A percentile compares a stretch with the other conserved stretches of the same genome.
Evolutionary conservation across 108 stramenopile genomes (phyloP).

Genomic region (Stephanodiscus triporus): DNA sequence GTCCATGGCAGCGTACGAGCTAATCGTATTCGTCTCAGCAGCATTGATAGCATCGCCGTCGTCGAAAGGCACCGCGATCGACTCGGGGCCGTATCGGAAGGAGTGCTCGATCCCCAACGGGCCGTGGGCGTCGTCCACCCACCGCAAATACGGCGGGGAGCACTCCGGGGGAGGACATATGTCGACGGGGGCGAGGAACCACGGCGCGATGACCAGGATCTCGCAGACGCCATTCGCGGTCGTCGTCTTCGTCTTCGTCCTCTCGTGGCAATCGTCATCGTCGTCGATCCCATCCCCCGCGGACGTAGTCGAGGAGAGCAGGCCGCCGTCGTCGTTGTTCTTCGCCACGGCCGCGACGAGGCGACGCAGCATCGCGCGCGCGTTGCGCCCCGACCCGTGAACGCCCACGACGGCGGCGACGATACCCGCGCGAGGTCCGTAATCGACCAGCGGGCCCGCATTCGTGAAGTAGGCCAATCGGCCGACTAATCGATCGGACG

Average conservation of each 20-base stretch:
- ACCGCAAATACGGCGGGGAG: constrained; percentile 51
- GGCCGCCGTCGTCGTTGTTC: constrained; percentile 17
- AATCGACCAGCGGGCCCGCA: constrained; percentile 22
- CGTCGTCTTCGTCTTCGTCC: background rate
- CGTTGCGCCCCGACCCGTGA: constrained; percentile 78
- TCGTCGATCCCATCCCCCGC: background rate
- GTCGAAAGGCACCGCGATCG: too few relatives aligned
- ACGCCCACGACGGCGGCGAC: constrained; percentile 56
- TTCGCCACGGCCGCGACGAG: constrained; percentile 56
- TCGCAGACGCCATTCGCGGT: background rate
- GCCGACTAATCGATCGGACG: constrained; percentile 2
- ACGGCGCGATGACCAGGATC: constrained; percentile 67
- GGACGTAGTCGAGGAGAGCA: too few relatives aligned
- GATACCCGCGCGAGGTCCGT: constrained; percentile 5
- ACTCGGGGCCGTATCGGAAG: constrained; percentile 85
- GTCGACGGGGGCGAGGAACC: constrained; percentile 66
- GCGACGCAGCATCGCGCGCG: constrained; percentile 71
- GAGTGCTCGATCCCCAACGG: constrained; percentile 52
- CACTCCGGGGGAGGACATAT: constrained; percentile 19
- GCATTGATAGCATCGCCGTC: constrained; percentile 1
- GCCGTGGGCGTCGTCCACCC: constrained; percentile 56
- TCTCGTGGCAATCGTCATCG: background rate
- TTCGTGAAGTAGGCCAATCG: constrained; percentile 65
- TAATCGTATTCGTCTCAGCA: constrained; percentile 36
- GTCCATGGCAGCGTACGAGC: constrained; percentile 80